phyloP scores from a whole-genome alignment of 768 basidiomycete genomes.

The Saitozyma podzolica region DNA sequence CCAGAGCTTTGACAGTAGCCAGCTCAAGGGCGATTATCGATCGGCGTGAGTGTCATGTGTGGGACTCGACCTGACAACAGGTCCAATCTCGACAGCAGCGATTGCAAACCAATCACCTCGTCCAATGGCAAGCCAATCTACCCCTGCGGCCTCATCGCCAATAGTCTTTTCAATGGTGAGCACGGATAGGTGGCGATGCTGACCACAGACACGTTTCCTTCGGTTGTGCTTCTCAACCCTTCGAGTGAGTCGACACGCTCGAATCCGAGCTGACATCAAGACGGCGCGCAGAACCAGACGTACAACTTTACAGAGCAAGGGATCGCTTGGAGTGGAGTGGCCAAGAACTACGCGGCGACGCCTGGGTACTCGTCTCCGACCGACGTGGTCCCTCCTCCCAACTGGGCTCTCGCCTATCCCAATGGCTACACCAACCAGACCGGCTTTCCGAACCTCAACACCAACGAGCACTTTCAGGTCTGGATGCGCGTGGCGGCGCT shows the following conservation, averaged over 20 bases:
- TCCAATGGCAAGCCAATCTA: slow-evolving; percentile 66
- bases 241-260: too few relatives aligned
- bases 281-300: slow-evolving; percentile 51
- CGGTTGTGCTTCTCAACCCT: slow-evolving; percentile 63
- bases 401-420: slow-evolving; percentile 77
- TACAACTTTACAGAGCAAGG: slow-evolving; percentile 75
- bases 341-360: slow-evolving; percentile 76
- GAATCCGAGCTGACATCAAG: slow-evolving; percentile 15
- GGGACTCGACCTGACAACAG: slow-evolving; percentile 14
- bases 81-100: slow-evolving; percentile 57
- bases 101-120: slow-evolving; percentile 84
- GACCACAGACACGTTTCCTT: slow-evolving; percentile 73
- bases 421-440: slow-evolving; percentile 66
- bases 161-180: slow-evolving; percentile 92
- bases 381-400: slow-evolving; percentile 85
- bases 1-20: slow-evolving; percentile 78
- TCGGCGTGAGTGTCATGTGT: slow-evolving; percentile 33
- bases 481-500: slow-evolving; percentile 99
- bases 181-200: slow-evolving; percentile 1
- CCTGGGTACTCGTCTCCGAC: slow-evolving; percentile 66
- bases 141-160: slow-evolving; percentile 96
- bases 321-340: slow-evolving; percentile 96
- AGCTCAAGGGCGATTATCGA: slow-evolving; percentile 68
- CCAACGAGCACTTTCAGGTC: slow-evolving; percentile 93
- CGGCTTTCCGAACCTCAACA: slow-evolving; percentile 70